Evolutionary conservation across 139 green algal species (phyloP).

Genomic region (Chlamydomonas asymmetrica): DNA sequence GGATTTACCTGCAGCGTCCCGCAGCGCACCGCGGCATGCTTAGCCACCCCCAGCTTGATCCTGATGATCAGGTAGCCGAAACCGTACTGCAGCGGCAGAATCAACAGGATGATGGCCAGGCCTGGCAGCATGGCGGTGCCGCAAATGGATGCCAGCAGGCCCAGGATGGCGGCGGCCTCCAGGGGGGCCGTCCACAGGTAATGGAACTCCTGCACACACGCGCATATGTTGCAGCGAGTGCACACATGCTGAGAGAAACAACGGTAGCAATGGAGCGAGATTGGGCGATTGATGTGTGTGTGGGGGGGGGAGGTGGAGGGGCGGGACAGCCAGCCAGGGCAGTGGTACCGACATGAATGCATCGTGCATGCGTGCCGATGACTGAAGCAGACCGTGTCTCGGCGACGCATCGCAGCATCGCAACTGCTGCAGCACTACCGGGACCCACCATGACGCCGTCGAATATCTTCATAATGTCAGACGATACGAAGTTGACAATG

Average conservation of each 20-base stretch:
- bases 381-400: too few species aligned
- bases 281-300: not conserved
- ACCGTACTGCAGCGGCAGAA: constrained; percentile 52
- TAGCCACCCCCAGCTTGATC: constrained; percentile 56
- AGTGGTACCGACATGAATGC: too few species aligned
- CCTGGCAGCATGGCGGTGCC: constrained; percentile 23
- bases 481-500: constrained; percentile 58
- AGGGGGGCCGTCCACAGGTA: constrained; percentile 69
- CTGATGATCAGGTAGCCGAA: constrained; percentile 66
- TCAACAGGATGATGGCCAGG: constrained; percentile 27
- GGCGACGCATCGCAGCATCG: too few species aligned
- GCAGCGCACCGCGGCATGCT: constrained; percentile 40
- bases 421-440: too few species aligned
- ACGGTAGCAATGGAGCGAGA: not conserved
- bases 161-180: constrained; percentile 62
- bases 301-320: not conserved
- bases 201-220: constrained; percentile 66
- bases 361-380: too few species aligned
- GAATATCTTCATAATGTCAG: constrained; percentile 46
- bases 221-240: too few species aligned
- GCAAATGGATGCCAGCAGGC: constrained; percentile 53
- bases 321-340: too few species aligned
- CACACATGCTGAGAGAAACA: too few species aligned
- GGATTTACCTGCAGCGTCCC: constrained; percentile 26
- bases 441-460: constrained; percentile 20